Percentiles rank a stretch among this genome's conserved stretches.
Conservation (phyloP, 257 asterid species). For the Nicotiana noctiflora region DNA sequence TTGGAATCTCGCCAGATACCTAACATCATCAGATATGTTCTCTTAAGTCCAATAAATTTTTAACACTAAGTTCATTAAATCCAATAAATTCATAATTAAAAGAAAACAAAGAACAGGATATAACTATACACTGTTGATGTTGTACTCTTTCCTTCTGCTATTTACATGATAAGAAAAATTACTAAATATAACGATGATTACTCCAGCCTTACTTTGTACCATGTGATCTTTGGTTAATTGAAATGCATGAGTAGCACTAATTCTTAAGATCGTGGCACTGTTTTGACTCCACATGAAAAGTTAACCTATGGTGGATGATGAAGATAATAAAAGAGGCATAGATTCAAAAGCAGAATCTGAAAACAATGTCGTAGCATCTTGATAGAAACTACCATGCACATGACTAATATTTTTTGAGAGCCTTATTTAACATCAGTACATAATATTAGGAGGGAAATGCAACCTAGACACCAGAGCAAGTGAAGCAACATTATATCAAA, state of each 20-base stretch:
- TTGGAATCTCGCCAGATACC: conserved; percentile 76
- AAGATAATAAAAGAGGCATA: background rate
- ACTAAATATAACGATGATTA: too few species aligned
- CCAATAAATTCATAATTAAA: too few species aligned
- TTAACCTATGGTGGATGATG: background rate
- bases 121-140: too few species aligned
- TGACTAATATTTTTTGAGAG: background rate
- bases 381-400: background rate
- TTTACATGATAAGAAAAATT: too few species aligned
- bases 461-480: background rate
- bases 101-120: background rate
- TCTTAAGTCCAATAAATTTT: background rate
- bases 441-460: background rate
- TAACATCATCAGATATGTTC: background rate
- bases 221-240: too few species aligned
- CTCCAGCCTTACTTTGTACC: too few species aligned
- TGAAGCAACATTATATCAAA: background rate
- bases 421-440: background rate
- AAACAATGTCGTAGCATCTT: too few species aligned
- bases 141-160: too few species aligned
- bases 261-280: too few species aligned
- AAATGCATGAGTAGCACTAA: too few species aligned
- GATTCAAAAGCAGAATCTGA: background rate
- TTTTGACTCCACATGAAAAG: too few species aligned
- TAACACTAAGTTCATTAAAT: background rate